Evolutionary conservation across 1,139 yeast genomes (phyloP).

Genomic region (Kodamaea ohmeri): DNA sequence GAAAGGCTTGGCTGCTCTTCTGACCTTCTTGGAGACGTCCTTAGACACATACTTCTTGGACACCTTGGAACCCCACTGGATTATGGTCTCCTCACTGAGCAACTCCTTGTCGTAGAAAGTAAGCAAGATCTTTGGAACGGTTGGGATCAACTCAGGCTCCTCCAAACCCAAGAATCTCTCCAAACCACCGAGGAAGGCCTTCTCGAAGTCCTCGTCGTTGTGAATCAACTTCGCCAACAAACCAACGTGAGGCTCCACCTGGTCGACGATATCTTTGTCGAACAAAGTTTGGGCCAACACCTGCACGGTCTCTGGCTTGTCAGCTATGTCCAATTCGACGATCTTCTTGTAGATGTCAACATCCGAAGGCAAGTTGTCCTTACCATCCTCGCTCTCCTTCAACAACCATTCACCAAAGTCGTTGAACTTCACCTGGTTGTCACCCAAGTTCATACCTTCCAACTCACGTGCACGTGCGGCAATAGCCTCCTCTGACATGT

Average conservation of each 20-base stretch:
- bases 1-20: conserved; percentile 95
- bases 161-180: conserved; percentile 89
- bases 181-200: conserved; percentile 89
- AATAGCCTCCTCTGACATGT: conserved; percentile 95
- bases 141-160: conserved; percentile 69
- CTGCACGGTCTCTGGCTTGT: conserved; percentile 76
- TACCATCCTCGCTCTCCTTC: conserved; percentile 49
- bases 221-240: conserved; percentile 74
- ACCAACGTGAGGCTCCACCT: conserved; percentile 77
- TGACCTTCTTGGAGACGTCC: conserved; percentile 87
- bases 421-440: conserved; percentile 52
- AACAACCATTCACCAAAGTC: conserved; percentile 91
- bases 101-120: conserved; percentile 80
- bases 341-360: conserved; percentile 92
- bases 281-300: conserved; percentile 90
- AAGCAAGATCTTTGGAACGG: conserved; percentile 78
- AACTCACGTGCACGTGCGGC: conserved; percentile 87
- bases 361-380: conserved; percentile 67
- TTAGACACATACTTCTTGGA: conserved; percentile 93
- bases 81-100: conserved; percentile 75
- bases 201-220: conserved; percentile 65
- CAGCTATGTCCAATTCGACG: conserved; percentile 69
- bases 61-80: conserved; percentile 87
- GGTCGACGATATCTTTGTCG: conserved; percentile 71
- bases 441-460: conserved; percentile 55